Percentiles rank a stretch among this genome's conserved stretches.
These are phyloP conservation scores for Kwoniella botswanensis DNA, from an alignment of 768 basidiomycete species.

Conservation along the genomic window DNA sequence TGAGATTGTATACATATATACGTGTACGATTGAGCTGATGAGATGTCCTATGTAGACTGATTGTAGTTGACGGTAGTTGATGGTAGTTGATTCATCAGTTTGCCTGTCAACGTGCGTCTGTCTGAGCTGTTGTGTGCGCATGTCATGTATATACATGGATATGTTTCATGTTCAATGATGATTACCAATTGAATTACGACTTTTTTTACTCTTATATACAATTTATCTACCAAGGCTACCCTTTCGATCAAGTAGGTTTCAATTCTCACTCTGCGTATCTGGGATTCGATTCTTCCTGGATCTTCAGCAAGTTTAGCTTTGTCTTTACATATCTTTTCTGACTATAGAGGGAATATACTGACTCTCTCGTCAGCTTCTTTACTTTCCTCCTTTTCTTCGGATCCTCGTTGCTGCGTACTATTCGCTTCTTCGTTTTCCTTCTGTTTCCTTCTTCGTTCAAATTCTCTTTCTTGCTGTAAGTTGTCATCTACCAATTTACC, in stretches of 20 bases:
- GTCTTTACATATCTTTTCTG: too few relatives aligned
- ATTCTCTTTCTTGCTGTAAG: not conserved
- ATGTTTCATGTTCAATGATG: too few relatives aligned
- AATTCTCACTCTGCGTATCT: too few relatives aligned
- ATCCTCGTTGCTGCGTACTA: not conserved
- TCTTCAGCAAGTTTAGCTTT: too few relatives aligned
- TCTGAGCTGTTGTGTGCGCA: not conserved
- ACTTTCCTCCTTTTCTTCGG: not conserved
- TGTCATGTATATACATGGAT: too few relatives aligned
- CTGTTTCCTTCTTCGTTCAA: slow-evolving; percentile 1
- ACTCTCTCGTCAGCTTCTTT: not conserved
- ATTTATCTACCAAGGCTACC: too few relatives aligned
- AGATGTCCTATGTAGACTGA: not conserved
- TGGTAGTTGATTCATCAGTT: not conserved
- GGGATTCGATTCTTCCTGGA: too few relatives aligned
- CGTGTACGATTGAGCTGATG: not conserved
- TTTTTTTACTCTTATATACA: too few relatives aligned
- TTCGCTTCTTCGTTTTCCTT: not conserved
- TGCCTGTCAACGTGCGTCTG: not conserved
- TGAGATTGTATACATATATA: not conserved
- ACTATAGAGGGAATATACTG: not conserved
- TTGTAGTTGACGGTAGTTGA: not conserved
- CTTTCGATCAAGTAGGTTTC: too few relatives aligned
- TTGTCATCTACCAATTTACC: slow-evolving; percentile 4
- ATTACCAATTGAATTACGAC: too few relatives aligned